phyloP scores from a whole-genome alignment of 306 rosid species.

The Ceratonia siliqua region DNA sequence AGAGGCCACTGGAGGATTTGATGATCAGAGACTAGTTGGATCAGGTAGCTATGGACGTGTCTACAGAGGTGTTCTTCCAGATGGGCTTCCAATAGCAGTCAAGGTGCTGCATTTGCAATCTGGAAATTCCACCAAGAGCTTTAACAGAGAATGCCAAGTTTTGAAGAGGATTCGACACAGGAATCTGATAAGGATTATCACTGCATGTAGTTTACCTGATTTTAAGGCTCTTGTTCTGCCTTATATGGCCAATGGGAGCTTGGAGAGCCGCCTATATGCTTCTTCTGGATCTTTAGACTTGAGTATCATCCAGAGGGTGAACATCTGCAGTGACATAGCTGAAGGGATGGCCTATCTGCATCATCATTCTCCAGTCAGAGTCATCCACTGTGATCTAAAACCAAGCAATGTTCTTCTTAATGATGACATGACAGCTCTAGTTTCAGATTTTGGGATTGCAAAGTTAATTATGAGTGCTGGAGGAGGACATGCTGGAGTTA shows the following conservation, averaged over 20 bases:
- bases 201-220: constrained; percentile 76
- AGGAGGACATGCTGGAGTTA: constrained; percentile 49
- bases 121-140: constrained; percentile 65
- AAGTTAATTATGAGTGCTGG: constrained; percentile 55
- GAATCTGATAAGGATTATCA: constrained; percentile 70
- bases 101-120: constrained; percentile 66
- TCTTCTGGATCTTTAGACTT: constrained; percentile 53
- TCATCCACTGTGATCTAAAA: constrained; percentile 74
- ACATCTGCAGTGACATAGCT: constrained; percentile 76
- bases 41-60: constrained; percentile 68
- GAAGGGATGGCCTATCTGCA: constrained; percentile 84
- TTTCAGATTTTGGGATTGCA: constrained; percentile 74
- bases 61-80: constrained; percentile 58
- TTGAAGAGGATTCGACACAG: constrained; percentile 72
- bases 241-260: constrained; percentile 75
- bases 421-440: constrained; percentile 74
- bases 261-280: constrained; percentile 62
- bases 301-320: constrained; percentile 61
- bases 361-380: constrained; percentile 72
- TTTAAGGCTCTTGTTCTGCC: constrained; percentile 80
- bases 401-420: constrained; percentile 77
- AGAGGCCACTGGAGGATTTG: constrained; percentile 68
- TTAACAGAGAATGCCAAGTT: constrained; percentile 69
- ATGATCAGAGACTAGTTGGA: constrained; percentile 56
- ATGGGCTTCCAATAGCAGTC: constrained; percentile 57